Base-by-base conservation (phyloP, 345 rosid species). In the Arabis alpina region DNA sequence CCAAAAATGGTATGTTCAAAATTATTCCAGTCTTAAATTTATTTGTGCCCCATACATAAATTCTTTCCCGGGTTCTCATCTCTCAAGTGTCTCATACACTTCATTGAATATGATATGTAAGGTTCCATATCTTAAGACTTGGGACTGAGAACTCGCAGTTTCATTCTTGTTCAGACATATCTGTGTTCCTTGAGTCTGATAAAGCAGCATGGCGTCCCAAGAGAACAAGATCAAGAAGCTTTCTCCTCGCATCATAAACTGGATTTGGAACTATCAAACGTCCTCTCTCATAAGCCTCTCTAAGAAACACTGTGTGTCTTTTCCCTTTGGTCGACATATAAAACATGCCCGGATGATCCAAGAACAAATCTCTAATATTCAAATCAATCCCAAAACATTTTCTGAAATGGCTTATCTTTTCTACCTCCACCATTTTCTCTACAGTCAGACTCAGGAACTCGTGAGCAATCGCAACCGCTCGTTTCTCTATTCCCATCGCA, bases 341-440 rank as follows among this genome's bases (percentile, higher is more conserved):
- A 82, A 88, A 89, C 50, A 91, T 80, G 2, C 97, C 95, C 0
- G 95, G 96, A 67, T 91, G 96, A 83, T 89, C 97, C 82, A 94
- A 81, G 82, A 94, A 88, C 83, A 91, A 76, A 75, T 91, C 96
- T 82, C 95, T 80, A 5, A 89, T 79, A 68, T 91, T 94, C 63
- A 91, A 70, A 73, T 91, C 95, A 74, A 94, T 85, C 71, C 85
- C 87, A 39, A 89, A 89, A 55, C 88, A 83, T 61, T 87, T 87
- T 74, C 96, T 85, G 65, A 88, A 94, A 76, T 89, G 97, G 66
- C 99, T 94, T 13, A 91, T 88, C 85, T 91, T 89, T 69, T 94
- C 97, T 70, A 89, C 97, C 65, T 86, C 97, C 73, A 93, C 91
- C 93, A 84, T 86, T 80, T 88, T 85, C 81, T 94, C 97, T 61